Base-by-base conservation (phyloP, 2,329 filamentous ascomycete genomes). In the Colletotrichum sansevieriae region DNA sequence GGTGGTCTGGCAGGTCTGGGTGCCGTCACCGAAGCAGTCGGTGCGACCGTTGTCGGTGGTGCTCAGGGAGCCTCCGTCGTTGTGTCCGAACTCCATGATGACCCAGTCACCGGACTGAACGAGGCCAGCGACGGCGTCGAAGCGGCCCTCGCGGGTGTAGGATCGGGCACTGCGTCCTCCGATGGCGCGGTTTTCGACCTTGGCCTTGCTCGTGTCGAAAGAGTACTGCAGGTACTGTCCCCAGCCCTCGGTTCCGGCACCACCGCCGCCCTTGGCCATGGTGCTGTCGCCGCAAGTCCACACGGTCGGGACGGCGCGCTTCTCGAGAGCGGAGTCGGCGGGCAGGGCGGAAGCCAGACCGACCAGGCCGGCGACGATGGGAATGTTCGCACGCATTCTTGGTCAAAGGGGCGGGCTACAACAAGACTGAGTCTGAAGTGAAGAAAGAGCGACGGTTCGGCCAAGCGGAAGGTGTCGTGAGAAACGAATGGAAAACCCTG, bases 61-160 rank as follows among this genome's bases (percentile, higher is more conserved):
- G n/a, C 29, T 20, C 2, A 89, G 79, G 0, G 84, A 84, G 2
- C 90, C 89, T 22, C 89, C 90, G 72, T 92, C 91, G 73, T 93
- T 93, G 81, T 92, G 90, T 0, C 91, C 90, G 73, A 92, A 91
- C 73, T 92, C 90, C 61, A 92, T 91, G 61, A 92, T 82, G 1
- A 92, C 89, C 77, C 87, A 90, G 77, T 92, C 90, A 37, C 88
- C 88, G 1, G 81, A 64, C 74, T 85, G 72, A 25, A 92, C 81
- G 2, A 81, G 74, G 37, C 82, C 78, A 54, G 85, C 84, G 60
- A 92, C 85, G 0, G 81, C 82, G 15, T 83, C 77, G 79, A 92
- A 93, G 13, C 88, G 87, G 9, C 87, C 88, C 78, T 93, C 90
- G 55, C 88, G 84, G 1, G 86, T 90, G 78, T 85, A 93, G 22